Evolutionary conservation across 2,329 filamentous ascomycete genomes (phyloP).

Genomic region (Verruconis gallopava): DNA sequence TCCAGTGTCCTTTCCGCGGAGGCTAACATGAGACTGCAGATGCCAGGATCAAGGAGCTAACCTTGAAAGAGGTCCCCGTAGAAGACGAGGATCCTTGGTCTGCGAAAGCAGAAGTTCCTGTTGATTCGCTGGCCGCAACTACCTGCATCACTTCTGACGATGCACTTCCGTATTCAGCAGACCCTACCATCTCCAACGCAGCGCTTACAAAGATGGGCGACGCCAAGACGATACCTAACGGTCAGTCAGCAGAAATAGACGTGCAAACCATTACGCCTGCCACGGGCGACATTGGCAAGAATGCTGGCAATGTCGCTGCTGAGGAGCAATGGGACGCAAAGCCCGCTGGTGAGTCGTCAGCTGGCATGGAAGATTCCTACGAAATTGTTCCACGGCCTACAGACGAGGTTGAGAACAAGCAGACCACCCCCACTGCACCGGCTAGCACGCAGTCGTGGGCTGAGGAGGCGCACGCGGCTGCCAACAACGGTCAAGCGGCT

Average conservation of each 20-base stretch:
- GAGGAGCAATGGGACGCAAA: slow-evolving; percentile 55
- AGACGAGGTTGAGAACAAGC: slow-evolving; percentile 63
- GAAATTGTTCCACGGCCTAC: slow-evolving; percentile 63
- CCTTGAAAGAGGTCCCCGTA: slow-evolving; percentile 35
- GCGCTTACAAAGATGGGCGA: slow-evolving; percentile 54
- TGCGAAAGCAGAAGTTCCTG: slow-evolving; percentile 33
- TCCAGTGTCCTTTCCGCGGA: background rate
- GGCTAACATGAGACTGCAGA: slow-evolving; percentile 14
- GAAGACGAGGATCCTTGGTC: slow-evolving; percentile 38
- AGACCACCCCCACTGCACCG: slow-evolving; percentile 38
- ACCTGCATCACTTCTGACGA: slow-evolving; percentile 1
- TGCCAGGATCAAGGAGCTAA: slow-evolving; percentile 23
- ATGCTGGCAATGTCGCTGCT: slow-evolving; percentile 39
- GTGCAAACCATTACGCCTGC: slow-evolving; percentile 21
- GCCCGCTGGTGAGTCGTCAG: slow-evolving; percentile 27
- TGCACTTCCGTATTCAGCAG: slow-evolving; percentile 30
- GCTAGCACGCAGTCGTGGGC: slow-evolving; percentile 63
- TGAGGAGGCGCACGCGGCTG: slow-evolving; percentile 47
- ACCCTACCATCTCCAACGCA: slow-evolving; percentile 55
- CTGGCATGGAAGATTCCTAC: slow-evolving; percentile 51
- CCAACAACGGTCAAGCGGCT: slow-evolving; percentile 14
- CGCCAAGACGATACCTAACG: slow-evolving; percentile 18
- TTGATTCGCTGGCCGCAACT: background rate
- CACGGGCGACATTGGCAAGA: slow-evolving; percentile 27
- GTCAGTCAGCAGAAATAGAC: slow-evolving; percentile 12